A percentile compares a stretch with the other conserved stretches of the same genome.
Conservation (phyloP, 1,139 yeast species). For the Blastobotrys capitulatus region DNA sequence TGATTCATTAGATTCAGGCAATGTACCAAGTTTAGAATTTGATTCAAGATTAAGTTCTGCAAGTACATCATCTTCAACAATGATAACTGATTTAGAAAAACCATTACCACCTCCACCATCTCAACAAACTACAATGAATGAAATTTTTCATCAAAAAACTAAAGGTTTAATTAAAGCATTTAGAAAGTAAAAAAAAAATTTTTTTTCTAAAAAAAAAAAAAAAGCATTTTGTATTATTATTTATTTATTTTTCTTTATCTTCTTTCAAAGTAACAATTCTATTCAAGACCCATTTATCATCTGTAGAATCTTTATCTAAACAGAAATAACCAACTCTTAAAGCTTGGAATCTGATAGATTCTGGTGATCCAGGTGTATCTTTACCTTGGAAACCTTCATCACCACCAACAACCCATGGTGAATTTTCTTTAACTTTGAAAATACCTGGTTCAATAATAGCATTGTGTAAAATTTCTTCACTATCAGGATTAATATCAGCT, state of each 20-base stretch:
- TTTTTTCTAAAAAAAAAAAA: too few species aligned
- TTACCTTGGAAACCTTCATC: slow-evolving; percentile 41
- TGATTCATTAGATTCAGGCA: slow-evolving; percentile 6
- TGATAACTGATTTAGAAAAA: background rate
- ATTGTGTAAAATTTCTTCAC: slow-evolving; percentile 59
- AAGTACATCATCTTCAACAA: background rate
- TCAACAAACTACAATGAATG: background rate
- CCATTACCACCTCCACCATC: slow-evolving; percentile 13
- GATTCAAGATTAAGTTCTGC: slow-evolving; percentile 1
- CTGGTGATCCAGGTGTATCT: slow-evolving; percentile 56
- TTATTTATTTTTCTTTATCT: slow-evolving; percentile 31
- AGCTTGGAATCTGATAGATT: slow-evolving; percentile 96
- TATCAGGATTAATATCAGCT: slow-evolving; percentile 72
- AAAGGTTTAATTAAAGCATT: slow-evolving; percentile 2
- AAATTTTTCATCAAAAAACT: slow-evolving; percentile 1
- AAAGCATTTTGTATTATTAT: background rate
- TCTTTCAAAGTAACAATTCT: slow-evolving; percentile 90
- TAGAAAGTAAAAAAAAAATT: background rate
- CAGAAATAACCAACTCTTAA: slow-evolving; percentile 96
- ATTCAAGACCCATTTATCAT: slow-evolving; percentile 62
- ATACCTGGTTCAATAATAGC: slow-evolving; percentile 82
- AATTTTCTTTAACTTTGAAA: slow-evolving; percentile 55
- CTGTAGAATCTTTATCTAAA: slow-evolving; percentile 70
- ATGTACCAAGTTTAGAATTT: slow-evolving; percentile 7
- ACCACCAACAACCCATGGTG: slow-evolving; percentile 53